phyloP scores from a whole-genome alignment of 257 asterid genomes.

The Petunia axillaris region DNA sequence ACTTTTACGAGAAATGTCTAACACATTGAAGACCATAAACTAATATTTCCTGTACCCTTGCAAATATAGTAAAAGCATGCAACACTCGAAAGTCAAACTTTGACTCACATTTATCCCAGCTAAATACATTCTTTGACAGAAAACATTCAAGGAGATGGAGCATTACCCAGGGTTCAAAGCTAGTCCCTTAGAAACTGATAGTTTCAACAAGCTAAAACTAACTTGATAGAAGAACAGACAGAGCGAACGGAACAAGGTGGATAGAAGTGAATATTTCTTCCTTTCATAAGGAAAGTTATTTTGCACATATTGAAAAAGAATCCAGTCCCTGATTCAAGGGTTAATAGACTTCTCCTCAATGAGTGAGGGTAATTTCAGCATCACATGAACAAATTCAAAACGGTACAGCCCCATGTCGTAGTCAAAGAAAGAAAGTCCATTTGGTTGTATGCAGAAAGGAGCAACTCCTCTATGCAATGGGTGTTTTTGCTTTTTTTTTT shows the following conservation, averaged over 20 bases:
- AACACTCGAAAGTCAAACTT: not conserved
- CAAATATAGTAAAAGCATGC: not conserved
- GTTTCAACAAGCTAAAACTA: constrained; percentile 5
- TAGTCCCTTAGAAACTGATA: not conserved
- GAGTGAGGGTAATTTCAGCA: not conserved
- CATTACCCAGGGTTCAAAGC: not conserved
- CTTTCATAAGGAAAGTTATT: not conserved
- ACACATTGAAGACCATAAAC: not conserved
- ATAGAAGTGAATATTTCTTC: not conserved
- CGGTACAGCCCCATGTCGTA: not conserved
- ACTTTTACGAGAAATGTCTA: not conserved
- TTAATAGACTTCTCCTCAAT: not conserved
- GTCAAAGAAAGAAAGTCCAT: not conserved
- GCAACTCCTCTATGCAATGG: not conserved
- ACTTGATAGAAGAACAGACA: not conserved
- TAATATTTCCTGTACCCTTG: not conserved
- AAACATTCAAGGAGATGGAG: not conserved
- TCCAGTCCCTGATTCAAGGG: constrained; percentile 6
- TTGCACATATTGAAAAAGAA: constrained; percentile 15
- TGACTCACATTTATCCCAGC: not conserved
- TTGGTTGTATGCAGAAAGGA: not conserved
- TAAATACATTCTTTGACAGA: not conserved
- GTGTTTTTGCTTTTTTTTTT: not conserved
- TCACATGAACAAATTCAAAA: constrained; percentile 16
- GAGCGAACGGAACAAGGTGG: not conserved